These are phyloP conservation scores for Trametes punicea DNA, from an alignment of 768 basidiomycete genomes.

Conservation along the genomic window DNA sequence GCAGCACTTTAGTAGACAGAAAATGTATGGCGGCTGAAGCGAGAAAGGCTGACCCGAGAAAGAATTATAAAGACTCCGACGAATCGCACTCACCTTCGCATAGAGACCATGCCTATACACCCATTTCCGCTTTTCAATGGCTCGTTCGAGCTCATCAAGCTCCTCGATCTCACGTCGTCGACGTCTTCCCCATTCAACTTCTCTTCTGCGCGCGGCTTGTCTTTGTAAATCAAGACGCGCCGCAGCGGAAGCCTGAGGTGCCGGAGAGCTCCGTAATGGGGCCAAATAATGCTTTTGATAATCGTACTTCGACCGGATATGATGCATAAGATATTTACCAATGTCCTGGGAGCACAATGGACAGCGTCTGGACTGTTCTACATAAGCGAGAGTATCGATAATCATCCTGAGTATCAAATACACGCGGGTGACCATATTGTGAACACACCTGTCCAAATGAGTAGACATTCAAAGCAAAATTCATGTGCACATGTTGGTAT, in stretches of 20 bases:
- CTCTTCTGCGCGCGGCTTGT: conserved; percentile 35
- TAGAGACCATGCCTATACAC: conserved; percentile 78
- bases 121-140: conserved; percentile 72
- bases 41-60: not conserved
- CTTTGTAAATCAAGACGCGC: conserved; percentile 29
- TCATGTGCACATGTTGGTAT: conserved; percentile 87
- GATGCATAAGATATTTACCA: conserved; percentile 76
- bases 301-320: conserved; percentile 72
- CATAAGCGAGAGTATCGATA: not conserved
- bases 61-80: not conserved
- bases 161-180: conserved; percentile 50
- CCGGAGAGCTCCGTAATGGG: conserved; percentile 56
- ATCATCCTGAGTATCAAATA: not conserved
- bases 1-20: not conserved
- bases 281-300: conserved; percentile 77
- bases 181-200: conserved; percentile 56
- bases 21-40: not conserved
- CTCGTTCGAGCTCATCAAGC: conserved; percentile 69
- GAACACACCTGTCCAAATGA: conserved; percentile 78
- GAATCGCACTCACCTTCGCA: conserved; percentile 63
- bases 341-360: conserved; percentile 69
- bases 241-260: conserved; percentile 32
- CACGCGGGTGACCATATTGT: not conserved
- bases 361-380: conserved; percentile 76
- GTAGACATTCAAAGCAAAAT: conserved; percentile 90